Evolutionary conservation across 1,139 yeast genomes (phyloP).

Genomic region (Geotrichum candidum): DNA sequence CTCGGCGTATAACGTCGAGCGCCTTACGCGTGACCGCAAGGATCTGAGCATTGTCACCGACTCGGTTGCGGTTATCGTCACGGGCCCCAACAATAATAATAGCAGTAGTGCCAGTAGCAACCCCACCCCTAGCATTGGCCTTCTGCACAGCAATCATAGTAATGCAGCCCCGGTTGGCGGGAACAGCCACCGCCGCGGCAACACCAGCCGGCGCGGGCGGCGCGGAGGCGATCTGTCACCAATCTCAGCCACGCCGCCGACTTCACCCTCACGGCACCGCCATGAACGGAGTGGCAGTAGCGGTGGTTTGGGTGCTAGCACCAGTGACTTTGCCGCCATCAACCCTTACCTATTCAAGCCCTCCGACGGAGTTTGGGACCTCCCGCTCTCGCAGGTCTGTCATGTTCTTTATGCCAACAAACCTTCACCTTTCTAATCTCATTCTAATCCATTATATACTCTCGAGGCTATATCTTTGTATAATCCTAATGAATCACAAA

Average conservation of each 20-base stretch:
- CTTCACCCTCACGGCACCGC: neutral
- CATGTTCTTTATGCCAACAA: conserved; percentile 48
- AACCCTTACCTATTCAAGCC: conserved; percentile 42
- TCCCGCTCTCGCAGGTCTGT: conserved; percentile 68
- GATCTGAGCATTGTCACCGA: conserved; percentile 65
- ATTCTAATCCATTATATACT: conserved; percentile 3
- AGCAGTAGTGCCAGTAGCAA: neutral
- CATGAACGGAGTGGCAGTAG: neutral
- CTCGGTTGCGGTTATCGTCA: conserved; percentile 51
- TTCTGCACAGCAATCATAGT: neutral
- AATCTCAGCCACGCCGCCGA: neutral
- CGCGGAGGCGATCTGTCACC: neutral
- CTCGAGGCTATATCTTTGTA: neutral
- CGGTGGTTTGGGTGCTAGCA: neutral
- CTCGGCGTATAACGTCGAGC: conserved; percentile 67
- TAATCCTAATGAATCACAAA: neutral
- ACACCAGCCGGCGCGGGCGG: neutral
- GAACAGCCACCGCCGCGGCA: neutral
- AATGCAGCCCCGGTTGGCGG: neutral
- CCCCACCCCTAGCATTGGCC: neutral
- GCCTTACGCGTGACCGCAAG: conserved; percentile 53
- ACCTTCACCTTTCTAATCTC: neutral
- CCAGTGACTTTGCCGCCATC: neutral
- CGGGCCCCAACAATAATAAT: conserved; percentile 15
- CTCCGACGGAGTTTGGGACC: conserved; percentile 80